Percentiles rank a stretch among this genome's conserved stretches.
Conservation (phyloP, 257 asterid species). For the Capsicum pubescens region DNA sequence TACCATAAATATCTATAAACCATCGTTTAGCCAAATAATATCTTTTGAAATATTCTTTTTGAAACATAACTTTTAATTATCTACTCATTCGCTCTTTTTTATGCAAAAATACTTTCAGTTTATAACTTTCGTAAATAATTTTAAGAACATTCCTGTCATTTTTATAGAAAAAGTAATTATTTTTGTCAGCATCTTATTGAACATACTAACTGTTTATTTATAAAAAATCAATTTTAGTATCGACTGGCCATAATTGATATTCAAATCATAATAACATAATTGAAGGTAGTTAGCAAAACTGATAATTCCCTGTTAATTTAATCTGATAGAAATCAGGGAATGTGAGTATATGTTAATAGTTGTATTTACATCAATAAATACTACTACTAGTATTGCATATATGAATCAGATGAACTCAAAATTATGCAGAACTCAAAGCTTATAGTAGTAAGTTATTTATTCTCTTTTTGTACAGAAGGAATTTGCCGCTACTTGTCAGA, state of each 20-base stretch:
- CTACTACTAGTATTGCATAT: background rate
- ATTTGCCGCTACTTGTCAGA: slow-evolving; percentile 32
- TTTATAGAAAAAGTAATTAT: background rate
- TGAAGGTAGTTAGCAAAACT: background rate
- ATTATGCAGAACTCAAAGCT: slow-evolving; percentile 27
- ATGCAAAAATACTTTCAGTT: background rate
- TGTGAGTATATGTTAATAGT: background rate
- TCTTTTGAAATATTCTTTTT: too few species aligned
- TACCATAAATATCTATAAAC: too few species aligned
- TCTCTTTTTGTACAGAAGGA: slow-evolving; percentile 45
- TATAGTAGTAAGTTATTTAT: slow-evolving; percentile 35
- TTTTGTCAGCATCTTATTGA: too few species aligned
- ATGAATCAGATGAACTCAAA: slow-evolving; percentile 9
- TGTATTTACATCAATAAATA: slow-evolving; percentile 16
- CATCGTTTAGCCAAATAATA: too few species aligned
- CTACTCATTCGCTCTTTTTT: background rate
- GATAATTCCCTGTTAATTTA: background rate
- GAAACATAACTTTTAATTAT: too few species aligned
- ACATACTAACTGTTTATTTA: too few species aligned
- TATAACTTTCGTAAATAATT: background rate
- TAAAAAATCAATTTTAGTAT: too few species aligned
- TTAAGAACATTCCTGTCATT: background rate
- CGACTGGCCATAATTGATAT: too few species aligned
- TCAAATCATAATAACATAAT: background rate
- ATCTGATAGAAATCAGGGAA: background rate